A percentile compares a stretch with the other conserved stretches of the same genome.
Conservation (phyloP, 768 basidiomycete species). For the Steccherinum ochraceum region DNA sequence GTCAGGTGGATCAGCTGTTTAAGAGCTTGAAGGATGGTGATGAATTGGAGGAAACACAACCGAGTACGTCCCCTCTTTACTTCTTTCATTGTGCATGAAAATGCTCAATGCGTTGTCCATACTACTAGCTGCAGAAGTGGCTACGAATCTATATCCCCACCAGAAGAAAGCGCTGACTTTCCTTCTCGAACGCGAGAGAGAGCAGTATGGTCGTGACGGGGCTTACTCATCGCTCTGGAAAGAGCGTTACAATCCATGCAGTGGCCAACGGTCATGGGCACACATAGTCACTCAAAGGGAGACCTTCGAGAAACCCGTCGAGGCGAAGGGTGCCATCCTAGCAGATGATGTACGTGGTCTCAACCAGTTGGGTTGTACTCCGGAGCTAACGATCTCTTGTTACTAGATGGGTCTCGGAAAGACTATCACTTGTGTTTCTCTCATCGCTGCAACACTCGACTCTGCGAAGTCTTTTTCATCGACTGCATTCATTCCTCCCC, state of each 20-base stretch:
- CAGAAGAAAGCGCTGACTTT: constrained; percentile 98
- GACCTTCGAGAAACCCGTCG: constrained; percentile 54
- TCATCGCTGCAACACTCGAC: constrained; percentile 80
- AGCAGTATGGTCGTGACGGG: constrained; percentile 50
- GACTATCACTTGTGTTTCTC: constrained; percentile 91
- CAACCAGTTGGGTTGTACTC: not conserved
- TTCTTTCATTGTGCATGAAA: not conserved
- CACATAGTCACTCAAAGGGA: constrained; percentile 84
- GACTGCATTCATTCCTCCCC: constrained; percentile 41
- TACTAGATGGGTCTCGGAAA: constrained; percentile 99
- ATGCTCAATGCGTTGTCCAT: constrained; percentile 7
- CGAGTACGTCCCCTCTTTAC: constrained; percentile 48
- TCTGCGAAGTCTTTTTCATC: constrained; percentile 63
- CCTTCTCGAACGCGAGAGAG: constrained; percentile 80
- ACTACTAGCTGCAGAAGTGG: constrained; percentile 56
- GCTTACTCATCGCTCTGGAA: constrained; percentile 72
- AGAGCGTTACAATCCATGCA: constrained; percentile 40
- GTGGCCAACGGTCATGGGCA: constrained; percentile 55
- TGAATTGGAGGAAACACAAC: constrained; percentile 80
- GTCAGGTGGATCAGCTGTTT: constrained; percentile 92
- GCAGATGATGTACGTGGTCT: constrained; percentile 84
- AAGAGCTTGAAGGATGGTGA: constrained; percentile 82
- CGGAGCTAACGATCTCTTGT: not conserved
- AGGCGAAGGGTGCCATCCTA: constrained; percentile 83
- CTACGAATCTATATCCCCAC: constrained; percentile 89